Evolutionary conservation across 1,284 basidiomycete genomes (phyloP).

Genomic region (Hymenochaete sp.): DNA sequence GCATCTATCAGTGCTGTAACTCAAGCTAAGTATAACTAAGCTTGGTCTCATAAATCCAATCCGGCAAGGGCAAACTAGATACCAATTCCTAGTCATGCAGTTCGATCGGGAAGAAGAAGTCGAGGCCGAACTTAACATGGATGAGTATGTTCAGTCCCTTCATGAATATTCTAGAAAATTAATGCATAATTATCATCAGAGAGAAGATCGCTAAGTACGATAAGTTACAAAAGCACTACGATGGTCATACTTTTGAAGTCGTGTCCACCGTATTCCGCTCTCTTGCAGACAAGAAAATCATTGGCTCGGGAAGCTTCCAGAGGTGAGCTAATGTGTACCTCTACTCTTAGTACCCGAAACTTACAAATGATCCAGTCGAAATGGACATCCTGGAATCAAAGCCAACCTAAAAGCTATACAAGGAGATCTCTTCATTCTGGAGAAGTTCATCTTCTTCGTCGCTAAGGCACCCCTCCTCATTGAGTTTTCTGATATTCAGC

Average conservation of each 20-base stretch:
- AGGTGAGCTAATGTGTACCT: constrained; percentile 41
- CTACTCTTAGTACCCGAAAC: background rate
- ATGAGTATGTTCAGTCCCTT: constrained; percentile 54
- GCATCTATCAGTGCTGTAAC: constrained; percentile 1
- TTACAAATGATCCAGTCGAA: constrained; percentile 39
- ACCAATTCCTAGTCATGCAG: constrained; percentile 97
- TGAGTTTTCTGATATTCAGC: constrained; percentile 86
- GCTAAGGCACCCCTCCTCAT: constrained; percentile 93
- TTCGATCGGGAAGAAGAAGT: constrained; percentile 96
- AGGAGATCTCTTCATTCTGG: constrained; percentile 95
- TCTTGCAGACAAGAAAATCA: constrained; percentile 86
- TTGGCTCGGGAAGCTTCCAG: constrained; percentile 76
- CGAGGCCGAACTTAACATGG: constrained; percentile 90
- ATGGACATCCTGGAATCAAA: constrained; percentile 79
- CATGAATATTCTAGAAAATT: background rate
- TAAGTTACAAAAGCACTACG: constrained; percentile 84
- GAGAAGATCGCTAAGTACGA: constrained; percentile 72
- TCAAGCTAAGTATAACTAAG: background rate
- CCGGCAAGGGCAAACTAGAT: constrained; percentile 95
- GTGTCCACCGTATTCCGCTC: constrained; percentile 93
- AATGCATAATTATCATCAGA: constrained; percentile 30
- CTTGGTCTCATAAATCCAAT: constrained; percentile 84
- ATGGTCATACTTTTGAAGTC: constrained; percentile 91
- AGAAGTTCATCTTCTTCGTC: constrained; percentile 97
- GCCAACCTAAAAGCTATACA: constrained; percentile 97